Evolutionary conservation across 352 stramenopile species (phyloP).

Genomic region (Phytophthora lateralis): DNA sequence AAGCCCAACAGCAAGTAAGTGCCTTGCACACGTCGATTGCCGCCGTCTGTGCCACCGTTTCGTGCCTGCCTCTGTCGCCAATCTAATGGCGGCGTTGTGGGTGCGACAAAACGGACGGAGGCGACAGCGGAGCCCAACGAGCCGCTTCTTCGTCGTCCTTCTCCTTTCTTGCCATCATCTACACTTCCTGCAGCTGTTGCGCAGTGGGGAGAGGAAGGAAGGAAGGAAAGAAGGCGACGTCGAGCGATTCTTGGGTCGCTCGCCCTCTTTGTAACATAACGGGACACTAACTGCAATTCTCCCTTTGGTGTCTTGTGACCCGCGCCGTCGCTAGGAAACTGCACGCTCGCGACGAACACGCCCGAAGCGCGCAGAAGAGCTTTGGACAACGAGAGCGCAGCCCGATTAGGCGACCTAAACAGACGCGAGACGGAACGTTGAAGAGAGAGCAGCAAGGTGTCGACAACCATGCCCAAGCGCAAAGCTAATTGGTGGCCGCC

Average conservation of each 20-base stretch:
- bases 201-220: neutral
- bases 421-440: conserved; percentile 5
- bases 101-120: neutral
- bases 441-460: neutral
- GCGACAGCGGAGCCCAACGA: neutral
- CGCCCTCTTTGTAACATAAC: conserved; percentile 9
- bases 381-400: neutral
- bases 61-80: neutral
- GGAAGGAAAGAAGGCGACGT: neutral
- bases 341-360: conserved; percentile 10
- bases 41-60: neutral
- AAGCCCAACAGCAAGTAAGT: neutral
- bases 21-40: neutral
- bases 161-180: neutral
- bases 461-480: conserved; percentile 62
- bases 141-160: neutral
- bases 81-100: neutral
- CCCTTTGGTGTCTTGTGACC: neutral
- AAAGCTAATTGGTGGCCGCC: conserved; percentile 79
- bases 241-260: neutral
- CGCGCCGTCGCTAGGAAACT: conserved; percentile 16
- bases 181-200: neutral
- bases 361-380: conserved; percentile 15
- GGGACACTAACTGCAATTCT: conserved; percentile 19
- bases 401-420: neutral